Base-by-base conservation (phyloP, 495 filamentous ascomycete genomes). In the Bacidia rubella region DNA sequence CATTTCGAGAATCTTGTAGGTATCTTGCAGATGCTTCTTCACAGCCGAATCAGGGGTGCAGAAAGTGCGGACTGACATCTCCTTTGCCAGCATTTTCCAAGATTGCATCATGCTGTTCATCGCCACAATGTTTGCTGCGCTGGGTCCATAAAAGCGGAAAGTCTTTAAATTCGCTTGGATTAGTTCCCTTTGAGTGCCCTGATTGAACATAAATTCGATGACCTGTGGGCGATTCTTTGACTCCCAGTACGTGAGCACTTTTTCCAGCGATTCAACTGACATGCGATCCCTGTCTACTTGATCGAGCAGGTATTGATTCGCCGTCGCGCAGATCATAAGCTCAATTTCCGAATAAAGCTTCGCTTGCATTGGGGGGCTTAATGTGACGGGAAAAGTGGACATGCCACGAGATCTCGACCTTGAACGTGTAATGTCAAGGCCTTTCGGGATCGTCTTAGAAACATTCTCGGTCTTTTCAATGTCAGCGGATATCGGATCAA, bases 131-230 rank as follows among this genome's bases (percentile, higher is more conserved):
- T 72, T 65, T 10, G 63, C 62, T 5, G 68, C 65, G 42, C 63
- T 61, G 2, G 63, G 53, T 3, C 74, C 75, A 40, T 69, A 62
- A 61, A 80, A 78, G 29, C 67, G 61, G 48, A 80, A 64, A 12
- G 52, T 69, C 9, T 68, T 66, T 38, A 75, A 63, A 57, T 81
- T 80, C 29, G 62, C 62, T 2, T 64, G 43, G 48, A 81, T 70
- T 12, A 81, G 60, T 3, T 74, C 68, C 12, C 70, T 66, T 59
- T 81, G 78, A 3, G 74, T 79, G 7, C 61, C 62, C 53, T 78
- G 75, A 56, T 79, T 75, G 53, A 74, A 80, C 54, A 70, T 69
- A 60, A 80, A 80, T 49, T 80, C 72, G 9, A 68, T 62, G 2
- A 80, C 77, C 24, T 66, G 66, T 5, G 74, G 72, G 2, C 75